Evolutionary conservation across 2,329 filamentous ascomycete genomes (phyloP), one percentile per base, ranked within the genome.

Genomic region (Alternaria longipes): DNA sequence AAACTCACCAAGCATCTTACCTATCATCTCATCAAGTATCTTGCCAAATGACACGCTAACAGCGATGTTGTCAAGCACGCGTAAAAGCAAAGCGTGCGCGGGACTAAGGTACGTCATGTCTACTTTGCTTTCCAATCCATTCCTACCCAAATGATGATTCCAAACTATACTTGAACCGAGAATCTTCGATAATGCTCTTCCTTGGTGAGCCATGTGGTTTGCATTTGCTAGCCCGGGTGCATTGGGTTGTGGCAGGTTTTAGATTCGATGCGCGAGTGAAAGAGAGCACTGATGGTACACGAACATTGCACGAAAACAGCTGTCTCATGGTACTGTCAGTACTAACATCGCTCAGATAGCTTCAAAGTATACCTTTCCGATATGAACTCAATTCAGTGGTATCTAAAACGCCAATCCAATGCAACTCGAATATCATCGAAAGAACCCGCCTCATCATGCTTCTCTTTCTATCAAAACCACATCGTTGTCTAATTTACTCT

Each of bases 111-210:
- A 60, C 9, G 58, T 57, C 6, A 12, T 26, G 22, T 36, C 3
- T 32, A 9, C 36, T 26, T 30, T n/a, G 22, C 20, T 30, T 12
- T 28, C 30, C 42, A 5, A n/a, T 30, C 18, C 28, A 14, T 28
- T 18, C 16, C 20, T 28, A 14, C 22, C n/a, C 26, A 20, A 8
- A 57, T 65, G 63, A 65, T 57, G 63, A 65, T 52, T 36, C 51
- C 34, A 45, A 51, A 58, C 60, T 65, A 65, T 60, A 65, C 63
- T 65, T 65, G 63, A 65, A 58, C 63, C 60, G 51, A 65, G 60
- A 60, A 26, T 45, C 54, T 38, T 52, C 14, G 46, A 20, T 42
- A 18, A 8, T 32, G 16, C 28, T 47, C 51, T 36, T 50, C 30
- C 28, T 47, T 36, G n/a, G 26, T 26, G 18, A 38, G 55, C 49